phyloP scores from a whole-genome alignment of 306 rosid species.

The Argentina anserina region DNA sequence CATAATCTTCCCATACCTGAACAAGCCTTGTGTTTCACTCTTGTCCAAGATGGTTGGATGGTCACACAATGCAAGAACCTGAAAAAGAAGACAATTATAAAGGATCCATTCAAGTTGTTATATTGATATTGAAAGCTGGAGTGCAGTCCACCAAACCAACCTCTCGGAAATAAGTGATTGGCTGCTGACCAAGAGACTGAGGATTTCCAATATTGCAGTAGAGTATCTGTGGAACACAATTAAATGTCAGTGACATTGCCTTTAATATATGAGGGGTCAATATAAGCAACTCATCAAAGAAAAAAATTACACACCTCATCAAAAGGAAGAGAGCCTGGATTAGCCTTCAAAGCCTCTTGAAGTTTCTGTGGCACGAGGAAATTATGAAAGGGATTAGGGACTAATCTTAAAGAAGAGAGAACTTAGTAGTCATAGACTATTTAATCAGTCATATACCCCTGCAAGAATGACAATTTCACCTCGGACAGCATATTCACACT shows the following conservation, averaged over 20 bases:
- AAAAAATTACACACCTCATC: conserved; percentile 62
- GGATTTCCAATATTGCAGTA: conserved; percentile 97
- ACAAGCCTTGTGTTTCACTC: conserved; percentile 84
- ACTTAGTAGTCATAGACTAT: not conserved
- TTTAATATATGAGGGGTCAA: not conserved
- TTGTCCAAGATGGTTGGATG: conserved; percentile 84
- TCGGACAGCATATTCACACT: conserved; percentile 94
- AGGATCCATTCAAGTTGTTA: conserved; percentile 15
- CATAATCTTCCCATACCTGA: conserved; percentile 59
- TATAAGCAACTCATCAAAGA: conserved; percentile 4
- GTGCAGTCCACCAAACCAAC: conserved; percentile 40
- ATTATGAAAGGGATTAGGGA: not conserved
- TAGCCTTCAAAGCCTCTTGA: conserved; percentile 62
- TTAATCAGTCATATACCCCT: conserved; percentile 48
- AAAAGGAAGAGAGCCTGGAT: conserved; percentile 75
- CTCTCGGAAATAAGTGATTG: conserved; percentile 88
- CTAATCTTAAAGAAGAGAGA: not conserved
- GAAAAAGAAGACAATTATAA: not conserved
- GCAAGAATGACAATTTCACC: conserved; percentile 93
- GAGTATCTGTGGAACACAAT: conserved; percentile 51
- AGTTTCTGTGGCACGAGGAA: conserved; percentile 48
- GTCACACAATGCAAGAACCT: conserved; percentile 92
- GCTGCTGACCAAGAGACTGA: conserved; percentile 90
- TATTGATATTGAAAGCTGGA: conserved; percentile 10
- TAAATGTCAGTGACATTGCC: conserved; percentile 12